phyloP scores from a whole-genome alignment of 176 grass and related monocot genomes.

The Oryza meridionalis region DNA sequence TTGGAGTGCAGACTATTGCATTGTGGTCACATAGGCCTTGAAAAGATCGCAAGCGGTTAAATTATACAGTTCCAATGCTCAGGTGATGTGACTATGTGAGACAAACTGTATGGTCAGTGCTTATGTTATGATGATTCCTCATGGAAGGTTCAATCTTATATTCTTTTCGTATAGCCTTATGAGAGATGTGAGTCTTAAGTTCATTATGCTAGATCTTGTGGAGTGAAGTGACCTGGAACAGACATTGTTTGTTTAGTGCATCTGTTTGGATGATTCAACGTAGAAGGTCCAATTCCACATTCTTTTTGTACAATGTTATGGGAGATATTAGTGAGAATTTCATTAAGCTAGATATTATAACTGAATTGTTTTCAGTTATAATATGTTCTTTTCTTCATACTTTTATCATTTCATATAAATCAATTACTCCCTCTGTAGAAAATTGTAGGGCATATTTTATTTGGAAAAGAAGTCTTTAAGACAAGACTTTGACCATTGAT shows the following conservation, averaged over 20 bases:
- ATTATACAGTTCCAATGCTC: not conserved
- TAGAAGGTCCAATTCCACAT: not conserved
- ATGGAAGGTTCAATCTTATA: not conserved
- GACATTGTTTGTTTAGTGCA: not conserved
- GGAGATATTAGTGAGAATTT: not conserved
- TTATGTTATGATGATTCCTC: not conserved
- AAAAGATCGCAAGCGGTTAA: too few species aligned
- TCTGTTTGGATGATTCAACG: constrained; percentile 1
- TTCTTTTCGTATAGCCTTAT: not conserved
- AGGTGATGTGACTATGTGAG: not conserved
- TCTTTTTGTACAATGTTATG: constrained; percentile 3
- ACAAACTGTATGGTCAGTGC: not conserved
- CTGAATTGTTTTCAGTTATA: not conserved
- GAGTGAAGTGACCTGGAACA: not conserved
- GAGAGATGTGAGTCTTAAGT: not conserved
- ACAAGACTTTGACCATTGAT: too few species aligned
- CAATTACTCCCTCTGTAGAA: too few species aligned
- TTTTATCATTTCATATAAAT: constrained; percentile 14
- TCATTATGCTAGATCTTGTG: not conserved
- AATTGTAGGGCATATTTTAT: too few species aligned
- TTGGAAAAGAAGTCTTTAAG: too few species aligned
- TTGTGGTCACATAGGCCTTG: not conserved
- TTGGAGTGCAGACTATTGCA: not conserved
- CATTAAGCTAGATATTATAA: not conserved
- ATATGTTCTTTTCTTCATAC: not conserved